Base-by-base conservation (phyloP, 495 filamentous ascomycete species). In the Penicillium turbatum region DNA sequence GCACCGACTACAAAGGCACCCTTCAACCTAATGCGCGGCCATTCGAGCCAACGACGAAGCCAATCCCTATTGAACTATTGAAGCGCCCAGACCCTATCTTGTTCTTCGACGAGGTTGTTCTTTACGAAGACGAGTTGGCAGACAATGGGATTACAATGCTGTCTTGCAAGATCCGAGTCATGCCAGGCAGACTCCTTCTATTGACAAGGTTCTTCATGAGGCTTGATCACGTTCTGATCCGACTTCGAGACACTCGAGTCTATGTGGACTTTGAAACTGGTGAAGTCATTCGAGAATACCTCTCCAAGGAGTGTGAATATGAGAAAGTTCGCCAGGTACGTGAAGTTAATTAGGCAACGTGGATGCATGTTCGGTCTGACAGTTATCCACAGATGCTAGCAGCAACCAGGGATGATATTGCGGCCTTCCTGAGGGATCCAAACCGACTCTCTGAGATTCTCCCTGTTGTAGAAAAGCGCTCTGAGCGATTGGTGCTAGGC, bases 81-180 rank as follows among this genome's bases (percentile, higher is more conserved):
- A 87, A 84, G 65, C 82, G 85, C 13, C 87, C 86, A 0, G 93
- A 98, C 64, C 95, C 95, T 2, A 98, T 98, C 56, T 72, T 93
- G 0, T 95, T 97, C 72, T 92, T 90, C 65, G 90, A 97, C 65
- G 89, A 96, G 52, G 90, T 97, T 26, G 82, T 96, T 55, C 79
- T 97, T 26, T 98, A 97, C 67, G 93, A 97, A 74, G 92, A 95
- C 69, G 93, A 98, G 72, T 82, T 98, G 50, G 93, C 96, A 36
- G 93, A 98, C 67, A 98, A 98, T 68, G 93, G 93, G 24, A 92
- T 97, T 55, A 83, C 90, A 6, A 79, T 96, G 68, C 68, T 95
- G 10, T 92, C 83, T 21, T 86, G 86, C 72, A 97, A 97, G 75
- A 72, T 97, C 40, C 78, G 93, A 42, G 93, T 96, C 42, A 96